Evolutionary conservation across 441 rosid genomes (phyloP).

Genomic region (Aleurites moluccanus): DNA sequence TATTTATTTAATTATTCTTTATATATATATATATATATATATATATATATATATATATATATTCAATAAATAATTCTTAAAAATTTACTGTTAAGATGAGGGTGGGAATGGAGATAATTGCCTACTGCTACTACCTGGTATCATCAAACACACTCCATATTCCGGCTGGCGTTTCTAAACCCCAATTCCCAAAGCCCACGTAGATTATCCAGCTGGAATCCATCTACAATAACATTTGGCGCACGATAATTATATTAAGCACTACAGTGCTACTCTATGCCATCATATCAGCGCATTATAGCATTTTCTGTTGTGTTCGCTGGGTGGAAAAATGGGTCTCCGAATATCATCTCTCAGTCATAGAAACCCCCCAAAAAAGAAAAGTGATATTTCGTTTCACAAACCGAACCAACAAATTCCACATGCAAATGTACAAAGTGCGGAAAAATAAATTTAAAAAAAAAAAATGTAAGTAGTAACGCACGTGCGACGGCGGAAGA

Average conservation of each 20-base stretch:
- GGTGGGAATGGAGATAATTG: no score
- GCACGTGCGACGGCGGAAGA: slow-evolving; percentile 13
- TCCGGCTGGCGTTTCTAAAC: slow-evolving; percentile 31
- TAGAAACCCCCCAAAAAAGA: not conserved
- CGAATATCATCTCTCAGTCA: not conserved
- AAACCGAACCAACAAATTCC: not conserved
- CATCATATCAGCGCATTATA: not conserved
- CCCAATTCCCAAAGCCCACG: slow-evolving; percentile 1
- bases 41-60: no score
- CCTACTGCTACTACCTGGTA: no score
- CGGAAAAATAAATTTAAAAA: not conserved
- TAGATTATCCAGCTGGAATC: slow-evolving; percentile 44
- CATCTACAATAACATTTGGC: slow-evolving; percentile 20
- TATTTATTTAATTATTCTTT: no score
- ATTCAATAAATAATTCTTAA: no score
- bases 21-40: no score
- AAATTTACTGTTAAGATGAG: no score
- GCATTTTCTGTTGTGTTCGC: no score
- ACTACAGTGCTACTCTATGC: slow-evolving; percentile 21
- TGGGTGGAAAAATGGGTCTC: no score
- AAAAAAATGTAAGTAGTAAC: not conserved
- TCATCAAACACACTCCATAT: not conserved
- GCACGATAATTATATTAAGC: not conserved
- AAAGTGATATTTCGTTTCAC: not conserved
- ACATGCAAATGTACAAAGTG: not conserved